These are phyloP conservation scores for Zygosaccharomyces bailii DNA, from an alignment of 805 yeast genomes.

Conservation along the genomic window DNA sequence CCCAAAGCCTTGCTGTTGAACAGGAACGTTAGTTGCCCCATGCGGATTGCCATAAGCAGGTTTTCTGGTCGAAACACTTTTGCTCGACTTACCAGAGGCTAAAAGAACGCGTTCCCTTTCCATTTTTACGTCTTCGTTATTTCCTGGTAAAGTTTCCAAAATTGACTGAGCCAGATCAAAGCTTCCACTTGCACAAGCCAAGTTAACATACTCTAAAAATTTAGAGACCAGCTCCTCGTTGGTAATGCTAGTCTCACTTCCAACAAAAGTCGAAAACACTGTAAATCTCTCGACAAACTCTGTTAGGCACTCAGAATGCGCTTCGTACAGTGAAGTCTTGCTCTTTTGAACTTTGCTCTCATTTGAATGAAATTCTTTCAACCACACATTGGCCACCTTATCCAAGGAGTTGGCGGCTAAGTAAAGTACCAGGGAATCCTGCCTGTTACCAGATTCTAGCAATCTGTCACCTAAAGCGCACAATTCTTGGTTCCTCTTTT, in stretches of 20 bases:
- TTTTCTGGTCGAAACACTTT: slow-evolving; percentile 9
- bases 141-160: slow-evolving; percentile 67
- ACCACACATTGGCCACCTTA: slow-evolving; percentile 79
- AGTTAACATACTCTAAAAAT: slow-evolving; percentile 75
- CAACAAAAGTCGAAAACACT: slow-evolving; percentile 43
- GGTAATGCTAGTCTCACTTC: slow-evolving; percentile 22
- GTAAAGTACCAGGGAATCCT: slow-evolving; percentile 72
- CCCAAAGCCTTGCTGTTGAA: slow-evolving; percentile 1
- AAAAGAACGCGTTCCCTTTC: slow-evolving; percentile 78
- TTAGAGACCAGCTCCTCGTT: slow-evolving; percentile 42
- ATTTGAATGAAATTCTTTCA: slow-evolving; percentile 57
- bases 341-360: slow-evolving; percentile 42
- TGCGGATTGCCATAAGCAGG: slow-evolving; percentile 10
- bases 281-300: slow-evolving; percentile 81
- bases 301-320: slow-evolving; percentile 76
- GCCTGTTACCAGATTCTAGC: slow-evolving; percentile 51
- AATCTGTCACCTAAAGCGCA: slow-evolving; percentile 77
- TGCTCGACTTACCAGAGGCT: slow-evolving; percentile 47
- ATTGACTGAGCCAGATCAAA: slow-evolving; percentile 75
- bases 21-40: slow-evolving; percentile 5
- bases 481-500: slow-evolving; percentile 52
- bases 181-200: slow-evolving; percentile 78
- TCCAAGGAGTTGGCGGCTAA: slow-evolving; percentile 79
- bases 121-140: slow-evolving; percentile 61
- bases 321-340: slow-evolving; percentile 64